Evolutionary conservation across 1,284 basidiomycete genomes (phyloP), one percentile per base, ranked within the genome.

Genomic region (Ceratobasidium papillatum): DNA sequence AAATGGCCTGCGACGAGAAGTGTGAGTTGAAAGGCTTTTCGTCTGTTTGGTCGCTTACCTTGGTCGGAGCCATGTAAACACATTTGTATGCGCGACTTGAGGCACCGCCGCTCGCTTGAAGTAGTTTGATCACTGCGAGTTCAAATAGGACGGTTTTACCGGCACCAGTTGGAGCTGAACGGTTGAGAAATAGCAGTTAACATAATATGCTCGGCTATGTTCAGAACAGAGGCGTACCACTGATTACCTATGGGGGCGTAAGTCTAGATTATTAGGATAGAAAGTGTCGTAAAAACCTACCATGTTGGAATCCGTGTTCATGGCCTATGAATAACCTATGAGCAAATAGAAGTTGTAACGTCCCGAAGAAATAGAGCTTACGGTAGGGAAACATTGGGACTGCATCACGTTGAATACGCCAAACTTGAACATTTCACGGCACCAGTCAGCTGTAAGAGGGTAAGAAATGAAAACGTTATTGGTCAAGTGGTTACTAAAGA

Each of bases 81-180:
- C 93, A 94, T 82, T 93, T 93, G 7, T 83, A 79, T 9, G 81
- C 78, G 27, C 81, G 80, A n/a, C 82, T 80, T 9, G 80, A 80
- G 27, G 82, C 81, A 64, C 32, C n/a, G 4, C 81, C 79, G 8
- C 84, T 82, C 64, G 85, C 82, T 64, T 84, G 85, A 45, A 96
- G 83, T 86, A 95, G 88, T 38, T 89, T 89, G 64, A 99, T 89
- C 64, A 98, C 92, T 0, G 94, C 90, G 12, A 99, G 84, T 81
- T 99, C 97, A 78, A 99, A 99, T 7, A 99, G 83, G 0, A 93
- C 94, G 0, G 96, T 96, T 83, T 98, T 98, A 32, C 96, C 96
- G 59, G 94, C 93, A 30, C 95, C 94, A 7, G 95, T 98, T 0
- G 95, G 95, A 0, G 96, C 95, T 91, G 80, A 34, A 27, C 36